These are phyloP conservation scores for Thinopyrum elongatum DNA, from an alignment of 176 grass and related monocot species.

Conservation along the genomic window DNA sequence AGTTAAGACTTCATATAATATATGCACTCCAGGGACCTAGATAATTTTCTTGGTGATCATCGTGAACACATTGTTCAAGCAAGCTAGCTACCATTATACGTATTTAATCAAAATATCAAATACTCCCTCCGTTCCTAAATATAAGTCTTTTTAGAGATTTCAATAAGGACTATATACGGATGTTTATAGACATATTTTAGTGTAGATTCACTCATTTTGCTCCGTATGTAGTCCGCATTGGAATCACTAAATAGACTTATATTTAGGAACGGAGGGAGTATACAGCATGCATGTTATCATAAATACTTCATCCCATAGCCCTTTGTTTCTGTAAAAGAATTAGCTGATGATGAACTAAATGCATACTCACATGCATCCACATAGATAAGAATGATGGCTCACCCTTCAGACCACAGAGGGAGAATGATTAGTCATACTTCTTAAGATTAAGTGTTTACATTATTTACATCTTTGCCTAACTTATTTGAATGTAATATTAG, in stretches of 20 bases:
- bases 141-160: too few species aligned
- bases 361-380: conserved; percentile 7
- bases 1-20: background rate
- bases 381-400: background rate
- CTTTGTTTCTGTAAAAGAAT: conserved; percentile 8
- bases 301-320: background rate
- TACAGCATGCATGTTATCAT: background rate
- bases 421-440: conserved; percentile 26
- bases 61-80: background rate
- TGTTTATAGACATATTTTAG: too few species aligned
- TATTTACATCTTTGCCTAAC: background rate
- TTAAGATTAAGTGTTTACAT: conserved; percentile 1
- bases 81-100: background rate
- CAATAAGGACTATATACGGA: too few species aligned
- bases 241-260: too few species aligned
- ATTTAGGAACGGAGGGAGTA: too few species aligned
- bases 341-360: background rate
- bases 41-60: background rate
- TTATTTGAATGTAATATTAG: background rate
- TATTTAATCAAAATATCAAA: background rate
- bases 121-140: too few species aligned
- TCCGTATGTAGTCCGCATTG: too few species aligned
- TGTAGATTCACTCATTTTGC: too few species aligned
- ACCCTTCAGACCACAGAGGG: background rate
- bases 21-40: background rate